These are phyloP conservation scores for Phytophthora agathidicida DNA, from an alignment of 352 stramenopile species.

Conservation along the genomic window DNA sequence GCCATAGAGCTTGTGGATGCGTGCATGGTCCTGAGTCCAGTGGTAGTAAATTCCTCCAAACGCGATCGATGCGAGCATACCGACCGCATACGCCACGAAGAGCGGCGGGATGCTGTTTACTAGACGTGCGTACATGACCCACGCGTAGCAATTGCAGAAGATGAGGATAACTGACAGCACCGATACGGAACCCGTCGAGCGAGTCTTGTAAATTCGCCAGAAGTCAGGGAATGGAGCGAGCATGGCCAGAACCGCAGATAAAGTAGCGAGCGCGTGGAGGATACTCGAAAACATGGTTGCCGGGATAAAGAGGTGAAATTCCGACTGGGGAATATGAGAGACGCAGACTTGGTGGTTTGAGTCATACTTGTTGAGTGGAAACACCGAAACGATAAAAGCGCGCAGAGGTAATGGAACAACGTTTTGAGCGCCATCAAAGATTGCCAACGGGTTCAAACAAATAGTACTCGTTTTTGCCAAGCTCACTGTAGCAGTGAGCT, in stretches of 20 bases:
- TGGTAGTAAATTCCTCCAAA: conserved; percentile 46
- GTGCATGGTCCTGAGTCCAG: conserved; percentile 32
- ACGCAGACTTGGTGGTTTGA: too few relatives aligned
- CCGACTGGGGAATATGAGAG: too few relatives aligned
- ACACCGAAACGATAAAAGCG: too few relatives aligned
- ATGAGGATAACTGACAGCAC: conserved; percentile 56
- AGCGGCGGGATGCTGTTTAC: conserved; percentile 32
- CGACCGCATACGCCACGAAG: conserved; percentile 22
- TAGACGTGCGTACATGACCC: conserved; percentile 30
- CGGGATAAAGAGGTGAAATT: too few relatives aligned
- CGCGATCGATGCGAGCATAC: conserved; percentile 31
- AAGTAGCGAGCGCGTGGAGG: conserved; percentile 41
- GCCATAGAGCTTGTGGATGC: conserved; percentile 32
- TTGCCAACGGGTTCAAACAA: too few relatives aligned
- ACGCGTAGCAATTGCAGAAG: conserved; percentile 62
- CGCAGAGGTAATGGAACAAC: too few relatives aligned
- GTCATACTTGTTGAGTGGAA: too few relatives aligned
- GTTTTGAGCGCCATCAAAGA: too few relatives aligned
- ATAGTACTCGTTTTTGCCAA: too few relatives aligned
- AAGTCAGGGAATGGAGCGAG: conserved; percentile 55
- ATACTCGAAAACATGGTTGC: conserved; percentile 5
- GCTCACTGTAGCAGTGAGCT: too few relatives aligned
- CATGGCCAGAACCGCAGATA: conserved; percentile 56
- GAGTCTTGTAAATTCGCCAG: conserved; percentile 55
- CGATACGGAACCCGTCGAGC: conserved; percentile 38